Base-by-base conservation (phyloP, 345 rosid genomes). In the Erodium maritimum region DNA sequence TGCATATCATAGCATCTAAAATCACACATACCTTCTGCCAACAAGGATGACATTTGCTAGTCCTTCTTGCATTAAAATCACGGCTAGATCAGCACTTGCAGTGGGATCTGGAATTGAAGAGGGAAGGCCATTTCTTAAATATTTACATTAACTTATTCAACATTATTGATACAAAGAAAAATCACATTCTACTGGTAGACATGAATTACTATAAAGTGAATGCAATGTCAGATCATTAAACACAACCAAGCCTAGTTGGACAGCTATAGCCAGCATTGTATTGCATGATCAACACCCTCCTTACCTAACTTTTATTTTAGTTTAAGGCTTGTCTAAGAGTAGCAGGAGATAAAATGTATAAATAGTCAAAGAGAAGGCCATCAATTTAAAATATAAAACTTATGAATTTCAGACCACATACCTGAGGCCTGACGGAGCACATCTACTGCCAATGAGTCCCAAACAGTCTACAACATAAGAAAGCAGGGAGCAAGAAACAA, bases 41-140 rank as follows among this genome's bases (percentile, higher is more conserved):
- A 91, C 78, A 63, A 91, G 95, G 52, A 83, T 59, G 56, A 91
- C 65, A 52, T 88, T 79, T 23, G 88, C 95, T 63, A 88, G 72
- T 70, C 98, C 98, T 85, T 91, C 98, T 86, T 88, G 98, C 98
- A 91, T 83, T 67, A 91, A 70, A 74, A 88, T 74, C 70, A 91
- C 80, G 58, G 91, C 93, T 18, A 91, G 85, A 77, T 88, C 95
- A 55, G 98, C 95, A 83, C 91, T 83, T 45, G 96, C 98, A 64
- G 87, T 74, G 29, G 95, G 94, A 77, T 88, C 98, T 91, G 76
- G 58, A 75, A 59, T 70, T 62, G 0, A 16, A 42, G 48, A 14
- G 48, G 17, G 48, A 42, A 42, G 17, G 48, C 17, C 48, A 42
- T 42, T 42, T 42, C 14, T 42, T 42, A 42, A 3, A 42, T 42